Evolutionary conservation across 345 rosid genomes (phyloP).

Genomic region (Clausena lansium): DNA sequence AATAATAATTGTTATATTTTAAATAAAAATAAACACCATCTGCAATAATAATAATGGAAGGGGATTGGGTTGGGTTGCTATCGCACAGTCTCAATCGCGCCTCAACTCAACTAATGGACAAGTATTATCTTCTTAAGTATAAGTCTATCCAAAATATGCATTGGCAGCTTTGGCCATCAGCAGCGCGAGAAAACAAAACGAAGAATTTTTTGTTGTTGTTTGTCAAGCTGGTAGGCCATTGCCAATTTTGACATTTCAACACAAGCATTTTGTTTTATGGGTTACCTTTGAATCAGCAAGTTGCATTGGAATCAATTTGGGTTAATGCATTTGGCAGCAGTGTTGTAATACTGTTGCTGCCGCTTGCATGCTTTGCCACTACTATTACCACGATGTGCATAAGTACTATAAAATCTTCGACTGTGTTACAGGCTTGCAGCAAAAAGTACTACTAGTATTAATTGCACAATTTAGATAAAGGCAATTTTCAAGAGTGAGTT

Average conservation of each 20-base stretch:
- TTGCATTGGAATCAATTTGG: background rate
- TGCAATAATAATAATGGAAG: background rate
- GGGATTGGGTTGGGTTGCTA: background rate
- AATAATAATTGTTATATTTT: too few species aligned
- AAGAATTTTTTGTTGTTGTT: background rate
- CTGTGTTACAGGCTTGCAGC: too few species aligned
- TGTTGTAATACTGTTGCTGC: too few species aligned
- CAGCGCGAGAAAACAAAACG: background rate
- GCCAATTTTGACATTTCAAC: background rate
- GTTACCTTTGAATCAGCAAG: background rate
- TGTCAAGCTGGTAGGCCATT: conserved; percentile 11
- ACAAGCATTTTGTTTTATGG: background rate
- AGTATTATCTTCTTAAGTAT: background rate
- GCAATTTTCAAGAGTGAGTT: too few species aligned
- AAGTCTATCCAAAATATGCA: background rate
- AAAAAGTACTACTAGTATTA: too few species aligned
- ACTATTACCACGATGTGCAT: background rate
- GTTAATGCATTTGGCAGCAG: background rate
- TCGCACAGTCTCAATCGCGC: background rate
- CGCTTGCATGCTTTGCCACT: background rate
- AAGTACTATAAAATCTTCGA: too few species aligned
- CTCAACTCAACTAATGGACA: conserved; percentile 12
- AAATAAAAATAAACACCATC: background rate
- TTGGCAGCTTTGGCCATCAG: background rate
- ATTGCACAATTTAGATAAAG: too few species aligned